Base-by-base conservation (phyloP, 2,329 filamentous ascomycete genomes). In the Chaetomium sp. region DNA sequence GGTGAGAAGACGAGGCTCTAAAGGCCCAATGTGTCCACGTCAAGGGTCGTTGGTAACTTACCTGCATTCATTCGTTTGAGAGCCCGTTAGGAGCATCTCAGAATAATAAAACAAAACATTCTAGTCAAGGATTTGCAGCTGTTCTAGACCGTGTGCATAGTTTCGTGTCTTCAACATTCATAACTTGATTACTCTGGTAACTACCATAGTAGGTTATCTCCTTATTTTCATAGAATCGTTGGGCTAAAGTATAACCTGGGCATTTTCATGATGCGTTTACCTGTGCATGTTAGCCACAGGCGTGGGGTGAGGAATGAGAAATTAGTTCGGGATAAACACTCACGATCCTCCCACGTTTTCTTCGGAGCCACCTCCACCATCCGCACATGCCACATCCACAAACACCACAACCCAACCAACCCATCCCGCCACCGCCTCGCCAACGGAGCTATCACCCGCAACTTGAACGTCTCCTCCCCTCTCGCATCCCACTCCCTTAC, bases 371-470 rank as follows among this genome's bases (percentile, higher is more conserved):
- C 53, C 11, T 33, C 36, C 12, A 34, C 37, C 3, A 51, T 5
- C 35, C 58, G 58, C 2, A 53, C 12, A 55, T 59, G 56, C 60
- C 60, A 62, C 44, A 62, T 43, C 60, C 60, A 62, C 50, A 60
- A 14, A 40, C 60, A 62, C 60, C 60, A 62, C 48, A 60, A 33
- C 1, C 56, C 60, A 2, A 62, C 53, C 44, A 62, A 32, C 6
- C 45, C 53, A 36, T 62, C 60, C 48, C 55, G 38, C 35, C 12
- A 34, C 4, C 53, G 34, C 32, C 56, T 14, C 4, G 60, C 7
- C 54, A 60, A 37, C 34, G 60, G 60, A 14, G 57, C 56, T 37
- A 55, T 5, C 10, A 60, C 51, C 5, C 35, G 37, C 44, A 62
- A 38, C 48, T 41, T 52, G 32, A 52, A 34, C 36, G 37, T 9